Conservation (phyloP, 2,329 filamentous ascomycete genomes). For the Xylaria digitata region DNA sequence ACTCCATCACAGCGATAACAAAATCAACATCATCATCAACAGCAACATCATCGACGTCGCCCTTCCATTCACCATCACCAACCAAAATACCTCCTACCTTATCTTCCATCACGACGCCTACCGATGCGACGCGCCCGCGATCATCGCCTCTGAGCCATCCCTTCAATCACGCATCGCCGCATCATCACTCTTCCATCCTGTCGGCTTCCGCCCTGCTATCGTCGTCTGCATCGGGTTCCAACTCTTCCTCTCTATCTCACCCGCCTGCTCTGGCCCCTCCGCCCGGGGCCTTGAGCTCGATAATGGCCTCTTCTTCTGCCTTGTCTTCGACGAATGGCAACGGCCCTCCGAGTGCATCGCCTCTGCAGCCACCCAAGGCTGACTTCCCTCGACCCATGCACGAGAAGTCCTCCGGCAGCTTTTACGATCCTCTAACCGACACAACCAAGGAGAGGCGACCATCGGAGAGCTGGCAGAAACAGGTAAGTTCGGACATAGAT, state of each 20-base stretch:
- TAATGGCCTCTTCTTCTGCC: constrained; percentile 49
- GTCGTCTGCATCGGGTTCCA: constrained; percentile 37
- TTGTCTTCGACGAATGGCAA: constrained; percentile 48
- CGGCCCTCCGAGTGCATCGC: constrained; percentile 49
- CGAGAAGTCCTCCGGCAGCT: constrained; percentile 56
- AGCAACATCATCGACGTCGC: constrained; percentile 41
- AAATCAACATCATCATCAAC: constrained; percentile 40
- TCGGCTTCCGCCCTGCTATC: constrained; percentile 30
- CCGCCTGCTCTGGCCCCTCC: constrained; percentile 50
- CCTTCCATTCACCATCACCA: constrained; percentile 42
- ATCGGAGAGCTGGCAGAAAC: constrained; percentile 52
- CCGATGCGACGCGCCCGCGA: constrained; percentile 41
- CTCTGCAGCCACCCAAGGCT: constrained; percentile 50
- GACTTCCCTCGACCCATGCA: constrained; percentile 51
- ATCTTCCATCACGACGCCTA: constrained; percentile 45
- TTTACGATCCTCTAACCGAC: constrained; percentile 59
- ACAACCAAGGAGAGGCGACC: constrained; percentile 55
- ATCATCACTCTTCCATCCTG: constrained; percentile 35
- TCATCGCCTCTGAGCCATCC: constrained; percentile 46
- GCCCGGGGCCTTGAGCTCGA: constrained; percentile 49
- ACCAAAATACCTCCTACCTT: constrained; percentile 39
- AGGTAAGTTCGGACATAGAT: constrained; percentile 44
- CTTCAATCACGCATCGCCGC: constrained; percentile 47
- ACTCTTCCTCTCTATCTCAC: constrained; percentile 32
- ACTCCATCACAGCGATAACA: constrained; percentile 28